A percentile compares a stretch with the other conserved stretches of the same genome.
Evolutionary conservation across 495 filamentous ascomycete genomes (phyloP).

Genomic region (Penicillium samsonianum): DNA sequence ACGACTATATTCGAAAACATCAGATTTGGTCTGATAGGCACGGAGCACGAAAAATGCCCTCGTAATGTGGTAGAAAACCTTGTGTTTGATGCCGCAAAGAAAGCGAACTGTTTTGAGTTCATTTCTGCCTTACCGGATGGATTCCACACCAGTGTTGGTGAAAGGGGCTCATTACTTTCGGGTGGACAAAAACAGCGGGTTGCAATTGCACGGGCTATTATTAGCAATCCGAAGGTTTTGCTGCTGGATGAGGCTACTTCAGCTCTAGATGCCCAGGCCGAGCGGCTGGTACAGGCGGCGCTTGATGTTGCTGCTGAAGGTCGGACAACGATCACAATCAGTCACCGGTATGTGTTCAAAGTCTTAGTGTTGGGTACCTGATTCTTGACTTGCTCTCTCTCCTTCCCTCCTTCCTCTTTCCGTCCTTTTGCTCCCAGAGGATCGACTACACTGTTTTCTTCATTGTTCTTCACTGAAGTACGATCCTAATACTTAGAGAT

Average conservation of each 20-base stretch:
- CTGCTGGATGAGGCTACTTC: slow-evolving; percentile 78
- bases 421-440: too few relatives aligned
- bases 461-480: too few relatives aligned
- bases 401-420: too few relatives aligned
- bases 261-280: slow-evolving; percentile 86
- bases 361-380: too few relatives aligned
- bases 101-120: background rate
- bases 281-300: slow-evolving; percentile 88
- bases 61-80: background rate
- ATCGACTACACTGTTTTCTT: too few relatives aligned
- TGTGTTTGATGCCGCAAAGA: background rate
- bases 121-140: background rate
- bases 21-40: background rate
- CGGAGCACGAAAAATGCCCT: background rate
- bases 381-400: too few relatives aligned
- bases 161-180: background rate
- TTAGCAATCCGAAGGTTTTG: background rate
- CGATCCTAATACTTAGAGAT: too few relatives aligned
- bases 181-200: background rate
- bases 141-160: background rate
- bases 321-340: slow-evolving; percentile 91
- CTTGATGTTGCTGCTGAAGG: slow-evolving; percentile 79
- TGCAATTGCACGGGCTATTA: background rate
- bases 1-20: background rate
- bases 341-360: slow-evolving; percentile 79